phyloP scores from a whole-genome alignment of 2,329 filamentous ascomycete genomes.

The Claviceps citrina region DNA sequence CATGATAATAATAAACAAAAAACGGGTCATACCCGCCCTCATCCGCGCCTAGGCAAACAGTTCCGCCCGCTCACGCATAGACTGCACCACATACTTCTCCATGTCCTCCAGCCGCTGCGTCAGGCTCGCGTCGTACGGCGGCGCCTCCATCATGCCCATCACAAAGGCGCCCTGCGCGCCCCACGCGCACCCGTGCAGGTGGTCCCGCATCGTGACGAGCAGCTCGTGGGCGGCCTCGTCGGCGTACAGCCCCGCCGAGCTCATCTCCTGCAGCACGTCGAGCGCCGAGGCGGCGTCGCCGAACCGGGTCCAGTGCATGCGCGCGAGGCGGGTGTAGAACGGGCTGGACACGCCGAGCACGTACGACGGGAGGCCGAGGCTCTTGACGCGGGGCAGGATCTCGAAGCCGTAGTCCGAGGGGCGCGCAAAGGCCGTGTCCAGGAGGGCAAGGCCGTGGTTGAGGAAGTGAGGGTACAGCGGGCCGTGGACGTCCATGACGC shows the following conservation, averaged over 20 bases:
- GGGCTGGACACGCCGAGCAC: constrained; percentile 55
- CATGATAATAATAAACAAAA: too few species aligned
- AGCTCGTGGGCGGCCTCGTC: constrained; percentile 23
- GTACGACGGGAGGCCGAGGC: constrained; percentile 52
- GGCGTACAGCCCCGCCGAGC: constrained; percentile 42
- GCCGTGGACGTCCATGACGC: constrained; percentile 42
- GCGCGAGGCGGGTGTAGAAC: constrained; percentile 53
- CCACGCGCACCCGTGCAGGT: constrained; percentile 21
- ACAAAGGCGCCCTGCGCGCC: constrained; percentile 24
- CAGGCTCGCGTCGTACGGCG: constrained; percentile 19
- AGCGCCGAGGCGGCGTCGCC: constrained; percentile 41
- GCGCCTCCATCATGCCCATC: constrained; percentile 22
- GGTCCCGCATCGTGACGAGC: constrained; percentile 16
- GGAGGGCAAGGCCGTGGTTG: constrained; percentile 36
- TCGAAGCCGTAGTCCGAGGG: constrained; percentile 44
- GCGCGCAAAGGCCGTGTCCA: constrained; percentile 41
- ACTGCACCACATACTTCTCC: constrained; percentile 8
- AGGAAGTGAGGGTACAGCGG: constrained; percentile 50
- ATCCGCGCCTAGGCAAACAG: too few species aligned
- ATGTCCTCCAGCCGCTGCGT: constrained; percentile 15
- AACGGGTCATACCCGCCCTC: too few species aligned
- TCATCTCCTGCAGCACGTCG: constrained; percentile 49
- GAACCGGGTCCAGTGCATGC: constrained; percentile 44
- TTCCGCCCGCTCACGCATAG: constrained; percentile 5
- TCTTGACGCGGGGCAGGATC: constrained; percentile 51